Evolutionary conservation across 129 eudicot species (phyloP), one percentile per base, ranked within the genome.

Genomic region (Flaveria robusta): DNA sequence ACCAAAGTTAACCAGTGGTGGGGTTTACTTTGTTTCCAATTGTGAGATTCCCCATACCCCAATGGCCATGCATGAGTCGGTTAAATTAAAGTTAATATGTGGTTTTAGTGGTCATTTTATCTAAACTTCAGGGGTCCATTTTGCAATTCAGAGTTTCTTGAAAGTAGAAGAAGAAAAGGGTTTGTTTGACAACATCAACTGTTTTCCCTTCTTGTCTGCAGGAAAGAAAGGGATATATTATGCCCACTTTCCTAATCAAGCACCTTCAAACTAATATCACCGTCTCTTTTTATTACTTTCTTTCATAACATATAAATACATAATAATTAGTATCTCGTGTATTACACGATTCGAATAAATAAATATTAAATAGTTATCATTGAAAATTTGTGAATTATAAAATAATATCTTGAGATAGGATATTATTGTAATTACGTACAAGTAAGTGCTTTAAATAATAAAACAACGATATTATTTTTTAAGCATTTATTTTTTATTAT

Each of bases 151-250:
- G 39, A 50, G 10, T 4, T 31, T 24, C 56, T 75, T 81, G 39
- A 81, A 41, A 82, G 54, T 3, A 43, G 54, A 71, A 70, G 64
- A 71, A 70, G 68, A 60, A 42, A 71, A 26, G 71, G 68, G 78
- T 77, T 77, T 78, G 78, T 77, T 71, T 72, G 78, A 72, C 74
- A 77, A 66, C 79, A 7, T n/a, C 63, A 81, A 81, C 81, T 81
- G 81, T 75, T 68, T 58, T 74, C 54, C 84, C 81, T 74, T 81
- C 83, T 81, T 81, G 84, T 81, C 80, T 75, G 84, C 84, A 75
- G 81, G 81, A 81, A 81, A 81, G 80, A 58, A 46, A 81, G 71
- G 83, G 70, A 66, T 73, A 15, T 27, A 27, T 2, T 54, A 54
- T 62, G 24, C 51, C 78, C 78, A 79, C 58, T 72, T 66, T 37